Evolutionary conservation across 345 rosid species (phyloP), one percentile per base, ranked within the genome.

Genomic region (Syzygium oleosum): DNA sequence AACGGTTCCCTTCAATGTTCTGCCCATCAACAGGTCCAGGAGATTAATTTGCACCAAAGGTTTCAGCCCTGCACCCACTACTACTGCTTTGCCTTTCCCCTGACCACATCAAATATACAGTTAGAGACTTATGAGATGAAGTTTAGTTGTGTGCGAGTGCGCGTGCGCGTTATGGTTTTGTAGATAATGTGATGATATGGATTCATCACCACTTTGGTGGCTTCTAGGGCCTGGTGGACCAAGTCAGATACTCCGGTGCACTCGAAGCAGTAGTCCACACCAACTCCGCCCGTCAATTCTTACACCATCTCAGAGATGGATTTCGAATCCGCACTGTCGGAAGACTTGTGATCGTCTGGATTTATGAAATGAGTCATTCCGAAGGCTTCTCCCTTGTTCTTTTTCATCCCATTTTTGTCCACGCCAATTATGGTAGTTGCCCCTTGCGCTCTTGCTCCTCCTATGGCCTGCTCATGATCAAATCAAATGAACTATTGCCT

Each of bases 291-390:
- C 2, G 88, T 94, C 58, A 93, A 68, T 41, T 92, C 96, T 54
- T 59, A 91, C 11, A 95, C 87, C 49, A 92, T 51, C 59, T 91
- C 87, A 8, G 91, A 85, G 85, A 93, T 85, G 1, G 94, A 78
- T 34, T 93, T 91, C 49, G 59, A 85, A 86, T 8, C 43, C 43
- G 12, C 19, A 10, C 41, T 11, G 8, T 65, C 78, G 10, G 78
- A 16, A 31, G 78, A 31, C 78, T 31, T 15, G 22, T 7, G 78
- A 31, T 89, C 92, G 25, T 88, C 87, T 5, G 98, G 95, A 85
- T 96, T 93, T 80, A 96, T 88, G 89, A 96, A 96, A 51, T 94
- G 87, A 11, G 92, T 95, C 90, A 96, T 91, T 87, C 97, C 99
- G 83, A 91, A 86, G 11, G 53, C 88, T 63, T 54, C 52, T 51